Conservation (phyloP, 495 filamentous ascomycete genomes). For the Penicillium ochrochloron region DNA sequence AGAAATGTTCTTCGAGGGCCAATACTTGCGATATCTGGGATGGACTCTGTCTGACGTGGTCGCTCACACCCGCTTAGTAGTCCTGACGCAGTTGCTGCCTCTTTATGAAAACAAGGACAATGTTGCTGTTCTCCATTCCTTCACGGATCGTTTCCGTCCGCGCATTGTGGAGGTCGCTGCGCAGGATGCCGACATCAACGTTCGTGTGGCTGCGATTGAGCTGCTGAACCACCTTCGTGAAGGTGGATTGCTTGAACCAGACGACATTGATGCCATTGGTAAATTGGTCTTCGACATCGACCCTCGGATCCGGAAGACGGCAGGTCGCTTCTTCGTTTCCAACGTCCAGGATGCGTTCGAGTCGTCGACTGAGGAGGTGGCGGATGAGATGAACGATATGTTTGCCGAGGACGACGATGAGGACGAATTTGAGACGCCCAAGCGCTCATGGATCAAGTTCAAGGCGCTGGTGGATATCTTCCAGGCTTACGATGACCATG, state of each 20-base stretch:
- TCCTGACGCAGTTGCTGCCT: constrained; percentile 76
- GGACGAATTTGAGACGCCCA: constrained; percentile 72
- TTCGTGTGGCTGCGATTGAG: constrained; percentile 77
- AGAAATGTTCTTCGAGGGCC: constrained; percentile 83
- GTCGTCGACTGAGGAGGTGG: constrained; percentile 79
- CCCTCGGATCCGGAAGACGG: constrained; percentile 78
- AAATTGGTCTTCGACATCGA: constrained; percentile 87
- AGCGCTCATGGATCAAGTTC: constrained; percentile 83
- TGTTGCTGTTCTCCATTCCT: constrained; percentile 75
- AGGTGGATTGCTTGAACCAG: constrained; percentile 83
- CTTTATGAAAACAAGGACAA: constrained; percentile 78
- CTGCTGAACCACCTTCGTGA: constrained; percentile 81
- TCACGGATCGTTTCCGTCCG: constrained; percentile 85
- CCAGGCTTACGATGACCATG: constrained; percentile 70
- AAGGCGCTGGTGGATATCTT: constrained; percentile 88
- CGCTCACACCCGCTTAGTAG: constrained; percentile 70
- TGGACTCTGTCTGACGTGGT: constrained; percentile 88
- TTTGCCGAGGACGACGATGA: constrained; percentile 64
- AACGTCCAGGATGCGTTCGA: constrained; percentile 84
- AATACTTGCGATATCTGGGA: constrained; percentile 88
- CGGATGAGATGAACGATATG: constrained; percentile 75
- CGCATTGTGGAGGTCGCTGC: constrained; percentile 94
- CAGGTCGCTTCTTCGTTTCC: constrained; percentile 86
- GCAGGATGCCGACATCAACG: constrained; percentile 73
- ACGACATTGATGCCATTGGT: constrained; percentile 85